Conservation (phyloP, 2,329 filamentous ascomycete genomes). For the Venturiaceae sp. region DNA sequence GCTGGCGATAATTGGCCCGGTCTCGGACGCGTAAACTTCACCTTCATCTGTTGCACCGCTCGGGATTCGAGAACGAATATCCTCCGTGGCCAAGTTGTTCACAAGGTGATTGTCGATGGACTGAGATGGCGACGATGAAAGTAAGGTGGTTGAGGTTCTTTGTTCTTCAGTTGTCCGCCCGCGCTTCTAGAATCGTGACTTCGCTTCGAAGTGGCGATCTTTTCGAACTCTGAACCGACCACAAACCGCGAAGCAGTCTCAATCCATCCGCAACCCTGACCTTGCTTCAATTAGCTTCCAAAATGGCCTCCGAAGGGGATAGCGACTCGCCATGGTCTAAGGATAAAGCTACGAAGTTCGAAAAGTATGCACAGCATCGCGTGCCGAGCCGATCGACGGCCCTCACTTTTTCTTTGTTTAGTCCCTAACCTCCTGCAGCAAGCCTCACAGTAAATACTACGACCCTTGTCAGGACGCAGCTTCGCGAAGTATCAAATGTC, state of each 20-base stretch:
- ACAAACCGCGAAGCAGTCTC: too few relatives aligned
- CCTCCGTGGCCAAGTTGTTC: not conserved
- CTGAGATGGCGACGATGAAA: not conserved
- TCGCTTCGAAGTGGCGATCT: too few relatives aligned
- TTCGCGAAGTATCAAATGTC: slow-evolving; percentile 71
- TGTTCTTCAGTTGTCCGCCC: not conserved
- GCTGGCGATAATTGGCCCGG: not conserved
- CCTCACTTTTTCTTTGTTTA: not conserved
- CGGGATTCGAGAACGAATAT: not conserved
- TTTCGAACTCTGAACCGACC: too few relatives aligned
- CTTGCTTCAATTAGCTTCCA: not conserved
- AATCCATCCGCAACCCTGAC: not conserved
- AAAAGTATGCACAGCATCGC: slow-evolving; percentile 5
- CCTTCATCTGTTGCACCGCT: not conserved
- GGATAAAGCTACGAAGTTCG: slow-evolving; percentile 6
- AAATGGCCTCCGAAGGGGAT: not conserved
- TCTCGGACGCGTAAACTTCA: not conserved
- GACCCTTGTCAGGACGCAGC: slow-evolving; percentile 95
- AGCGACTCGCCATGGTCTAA: slow-evolving; percentile 8
- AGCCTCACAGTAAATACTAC: slow-evolving; percentile 79
- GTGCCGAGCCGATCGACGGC: not conserved
- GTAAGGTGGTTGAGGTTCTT: not conserved
- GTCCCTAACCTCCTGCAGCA: slow-evolving; percentile 42
- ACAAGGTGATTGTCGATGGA: not conserved
- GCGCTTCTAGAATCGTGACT: too few relatives aligned